Evolutionary conservation across 331 rosid genomes (phyloP), one percentile per base, ranked within the genome.

Genomic region (Erythrophleum ivorense): DNA sequence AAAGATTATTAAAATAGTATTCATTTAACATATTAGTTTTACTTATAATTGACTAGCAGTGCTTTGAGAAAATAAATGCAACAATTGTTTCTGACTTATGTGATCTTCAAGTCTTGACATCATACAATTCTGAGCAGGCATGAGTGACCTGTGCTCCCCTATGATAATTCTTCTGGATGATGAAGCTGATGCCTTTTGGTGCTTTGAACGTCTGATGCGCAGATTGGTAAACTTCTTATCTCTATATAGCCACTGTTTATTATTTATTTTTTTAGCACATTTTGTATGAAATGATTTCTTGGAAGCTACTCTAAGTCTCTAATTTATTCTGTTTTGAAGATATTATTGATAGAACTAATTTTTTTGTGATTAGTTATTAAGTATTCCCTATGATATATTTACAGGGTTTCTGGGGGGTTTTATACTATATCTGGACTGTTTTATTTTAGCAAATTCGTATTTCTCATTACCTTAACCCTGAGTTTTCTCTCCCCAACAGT

Each of bases 141-240:
- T 96, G 99, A 96, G 98, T 86, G 99, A 94, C 79, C 87, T 96
- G 5, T 96, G 99, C 78, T 96, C 99, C 79, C 99, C 98, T 19
- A 96, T 96, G 98, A 94, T 92, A 78, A 90, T 96, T 24, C 98
- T 96, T 81, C 92, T 92, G 18, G 87, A 92, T 16, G 98, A 96
- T 72, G 99, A 96, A 88, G 97, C 95, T 38, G 98, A 96, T 86
- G 89, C 99, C 8, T 96, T 94, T 90, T 96, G 97, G 97, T 96
- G 99, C 86, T 94, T 96, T 80, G 99, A 96, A 81, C 98, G 97
- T 75, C 81, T 96, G 85, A 96, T 96, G 98, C 94, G 99, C 77
- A 91, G 94, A 91, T 73, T 96, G 95, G 99, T 96, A 92, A 76
- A 49, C 34, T 84, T 66, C 43, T 46, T 5, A 59, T 76, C 80